Evolutionary conservation across 2,329 filamentous ascomycete species (phyloP).

Genomic region (Aspergillus fumigatiaffinis): DNA sequence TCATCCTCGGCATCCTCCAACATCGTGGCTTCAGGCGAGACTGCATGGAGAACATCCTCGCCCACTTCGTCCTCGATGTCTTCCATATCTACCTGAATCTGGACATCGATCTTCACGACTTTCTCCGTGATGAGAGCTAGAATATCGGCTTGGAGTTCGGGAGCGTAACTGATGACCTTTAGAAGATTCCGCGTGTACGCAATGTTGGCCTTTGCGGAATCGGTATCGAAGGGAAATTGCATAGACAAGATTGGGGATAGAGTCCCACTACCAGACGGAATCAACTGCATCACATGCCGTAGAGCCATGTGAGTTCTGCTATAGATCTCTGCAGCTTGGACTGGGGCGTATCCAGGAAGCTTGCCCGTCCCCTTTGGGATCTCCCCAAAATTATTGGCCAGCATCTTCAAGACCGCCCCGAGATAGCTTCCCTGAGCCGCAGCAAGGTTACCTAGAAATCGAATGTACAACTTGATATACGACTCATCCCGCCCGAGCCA

Average conservation of each 20-base stretch:
- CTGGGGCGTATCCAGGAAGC: constrained; percentile 52
- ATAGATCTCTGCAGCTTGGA: constrained; percentile 64
- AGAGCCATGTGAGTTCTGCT: constrained; percentile 72
- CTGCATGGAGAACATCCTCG: constrained; percentile 58
- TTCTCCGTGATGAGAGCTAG: constrained; percentile 79
- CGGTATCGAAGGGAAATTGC: constrained; percentile 73
- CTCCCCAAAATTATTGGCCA: constrained; percentile 72
- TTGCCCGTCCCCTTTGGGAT: constrained; percentile 53
- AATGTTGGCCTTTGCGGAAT: constrained; percentile 73
- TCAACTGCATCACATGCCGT: constrained; percentile 71
- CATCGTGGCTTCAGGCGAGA: constrained; percentile 25
- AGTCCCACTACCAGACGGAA: constrained; percentile 71
- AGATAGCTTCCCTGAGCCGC: constrained; percentile 81
- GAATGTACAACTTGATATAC: constrained; percentile 55
- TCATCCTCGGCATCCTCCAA: constrained; percentile 43
- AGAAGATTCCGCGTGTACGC: constrained; percentile 86
- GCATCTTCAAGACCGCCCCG: constrained; percentile 68
- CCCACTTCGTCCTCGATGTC: constrained; percentile 87
- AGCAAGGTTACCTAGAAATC: constrained; percentile 61
- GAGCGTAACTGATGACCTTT: constrained; percentile 70
- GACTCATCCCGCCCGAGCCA: constrained; percentile 61
- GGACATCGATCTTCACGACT: constrained; percentile 89
- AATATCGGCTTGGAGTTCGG: constrained; percentile 73
- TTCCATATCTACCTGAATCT: constrained; percentile 90
- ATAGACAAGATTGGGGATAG: constrained; percentile 63